A percentile compares a stretch with the other conserved stretches of the same genome.
Conservation (phyloP, 768 basidiomycete species). For the Auriscalpium vulgare region DNA sequence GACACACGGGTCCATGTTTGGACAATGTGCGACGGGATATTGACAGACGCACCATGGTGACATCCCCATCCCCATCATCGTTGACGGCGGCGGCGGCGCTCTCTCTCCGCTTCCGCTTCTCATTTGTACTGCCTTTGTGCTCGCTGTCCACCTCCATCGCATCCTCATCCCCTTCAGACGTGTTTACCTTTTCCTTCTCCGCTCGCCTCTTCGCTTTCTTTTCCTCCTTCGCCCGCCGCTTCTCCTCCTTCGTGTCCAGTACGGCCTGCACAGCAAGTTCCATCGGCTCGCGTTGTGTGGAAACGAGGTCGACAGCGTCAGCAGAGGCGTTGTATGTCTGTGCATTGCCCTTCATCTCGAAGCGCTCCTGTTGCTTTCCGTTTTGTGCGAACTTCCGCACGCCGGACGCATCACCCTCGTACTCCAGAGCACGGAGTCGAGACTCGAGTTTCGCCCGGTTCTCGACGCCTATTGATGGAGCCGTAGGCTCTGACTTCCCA, state of each 20-base stretch:
- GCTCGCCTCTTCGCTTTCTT: slow-evolving; percentile 57
- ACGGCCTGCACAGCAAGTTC: slow-evolving; percentile 68
- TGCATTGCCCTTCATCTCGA: slow-evolving; percentile 73
- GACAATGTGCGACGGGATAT: background rate
- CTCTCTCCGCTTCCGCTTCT: slow-evolving; percentile 33
- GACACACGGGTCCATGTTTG: background rate
- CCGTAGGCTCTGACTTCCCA: slow-evolving; percentile 74
- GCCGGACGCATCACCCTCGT: slow-evolving; percentile 65
- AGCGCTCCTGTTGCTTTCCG: slow-evolving; percentile 64
- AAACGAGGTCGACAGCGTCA: slow-evolving; percentile 75
- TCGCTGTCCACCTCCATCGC: slow-evolving; percentile 41
- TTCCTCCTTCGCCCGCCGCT: slow-evolving; percentile 74
- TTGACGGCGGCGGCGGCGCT: slow-evolving; percentile 6
- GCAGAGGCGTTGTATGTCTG: slow-evolving; percentile 82
- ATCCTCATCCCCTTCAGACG: slow-evolving; percentile 23
- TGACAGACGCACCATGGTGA: slow-evolving; percentile 9
- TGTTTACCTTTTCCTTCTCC: slow-evolving; percentile 38
- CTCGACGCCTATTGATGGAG: slow-evolving; percentile 85
- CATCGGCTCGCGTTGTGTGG: slow-evolving; percentile 80
- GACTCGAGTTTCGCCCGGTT: slow-evolving; percentile 95
- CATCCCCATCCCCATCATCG: slow-evolving; percentile 11
- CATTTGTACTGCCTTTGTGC: slow-evolving; percentile 26
- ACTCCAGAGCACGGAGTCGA: slow-evolving; percentile 81
- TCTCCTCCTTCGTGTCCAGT: slow-evolving; percentile 82
- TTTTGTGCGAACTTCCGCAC: slow-evolving; percentile 58